These are phyloP conservation scores for Sugiyamaella japonica DNA, from an alignment of 1,139 yeast genomes.

Conservation along the genomic window DNA sequence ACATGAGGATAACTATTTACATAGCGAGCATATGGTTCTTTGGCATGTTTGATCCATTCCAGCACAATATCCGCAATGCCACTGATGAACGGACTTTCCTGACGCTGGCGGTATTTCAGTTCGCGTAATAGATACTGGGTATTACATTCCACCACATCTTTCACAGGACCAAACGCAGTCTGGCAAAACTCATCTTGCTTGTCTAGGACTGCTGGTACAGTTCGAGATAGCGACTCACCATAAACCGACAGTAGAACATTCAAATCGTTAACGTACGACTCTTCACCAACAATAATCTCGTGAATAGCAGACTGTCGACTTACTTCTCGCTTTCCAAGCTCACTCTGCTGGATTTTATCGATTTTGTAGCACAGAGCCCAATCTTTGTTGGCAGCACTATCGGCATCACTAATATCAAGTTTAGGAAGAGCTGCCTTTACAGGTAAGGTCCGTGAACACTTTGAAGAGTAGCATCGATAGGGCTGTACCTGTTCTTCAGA, in stretches of 20 bases:
- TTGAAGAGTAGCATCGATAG: constrained; percentile 38
- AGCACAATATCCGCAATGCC: constrained; percentile 64
- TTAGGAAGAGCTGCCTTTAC: constrained; percentile 35
- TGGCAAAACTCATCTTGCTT: constrained; percentile 56
- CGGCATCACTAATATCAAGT: constrained; percentile 12
- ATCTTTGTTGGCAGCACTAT: constrained; percentile 39
- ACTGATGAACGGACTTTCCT: constrained; percentile 67
- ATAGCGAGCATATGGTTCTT: constrained; percentile 56
- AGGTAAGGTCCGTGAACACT: constrained; percentile 35
- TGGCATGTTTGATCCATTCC: constrained; percentile 65
- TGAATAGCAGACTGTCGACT: constrained; percentile 75
- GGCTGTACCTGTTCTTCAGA: constrained; percentile 24
- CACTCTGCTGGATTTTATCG: constrained; percentile 55
- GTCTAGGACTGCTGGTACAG: constrained; percentile 45
- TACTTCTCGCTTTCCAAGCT: constrained; percentile 55
- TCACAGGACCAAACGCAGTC: constrained; percentile 61
- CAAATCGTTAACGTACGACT: constrained; percentile 69
- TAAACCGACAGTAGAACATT: constrained; percentile 62
- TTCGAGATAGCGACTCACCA: constrained; percentile 47
- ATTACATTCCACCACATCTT: constrained; percentile 62
- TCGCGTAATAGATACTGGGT: constrained; percentile 58
- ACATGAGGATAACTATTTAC: constrained; percentile 47
- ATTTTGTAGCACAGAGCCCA: constrained; percentile 81
- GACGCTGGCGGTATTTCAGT: constrained; percentile 47
- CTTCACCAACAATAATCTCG: constrained; percentile 74